Evolutionary conservation across 345 rosid species (phyloP), one percentile per base, ranked within the genome.

Genomic region (Noccaea caerulescens): DNA sequence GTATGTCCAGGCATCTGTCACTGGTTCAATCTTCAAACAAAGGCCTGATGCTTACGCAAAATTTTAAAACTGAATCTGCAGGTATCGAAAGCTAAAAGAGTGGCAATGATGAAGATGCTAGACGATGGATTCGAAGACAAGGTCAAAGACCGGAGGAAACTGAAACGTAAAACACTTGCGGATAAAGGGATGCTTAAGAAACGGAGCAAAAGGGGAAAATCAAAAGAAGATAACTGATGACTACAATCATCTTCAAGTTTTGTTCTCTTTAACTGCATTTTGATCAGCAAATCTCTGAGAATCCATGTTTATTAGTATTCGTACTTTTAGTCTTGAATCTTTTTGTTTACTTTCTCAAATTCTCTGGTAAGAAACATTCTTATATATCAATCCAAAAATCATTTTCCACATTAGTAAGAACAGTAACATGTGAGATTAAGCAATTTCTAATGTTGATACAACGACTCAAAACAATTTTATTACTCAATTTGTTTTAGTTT

Each of bases 61-160:
- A 20, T 30, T 47, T 10, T 38, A 32, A 58, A 58, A 12, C 63
- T 37, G 25, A 13, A 60, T 69, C 11, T 80, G 76, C 86, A 91
- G 97, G 85, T 94, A 5, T 86, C 77, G 71, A 89, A 94, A 83
- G 99, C 99, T 2, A 91, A 77, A 73, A 93, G 93, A 1, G 96
- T 88, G 69, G 93, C 93, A 1, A 76, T 78, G 58, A 89, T 91
- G 99, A 94, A 88, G 83, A 85, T 89, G 89, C 69, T 82, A 79
- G 97, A 94, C 16, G 89, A 88, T 27, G 96, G 99, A 4, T 89
- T 88, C 41, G 97, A 94, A 64, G 97, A 94, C 63, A 88, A 82
- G 79, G 84, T 56, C 6, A 85, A 86, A 49, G 92, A 88, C 66
- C 79, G 96, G 67, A 91, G 80, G 73, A 84, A 75, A 14, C 93